Base-by-base conservation (phyloP, 176 grass and related monocot genomes). In the Puya raimondii region DNA sequence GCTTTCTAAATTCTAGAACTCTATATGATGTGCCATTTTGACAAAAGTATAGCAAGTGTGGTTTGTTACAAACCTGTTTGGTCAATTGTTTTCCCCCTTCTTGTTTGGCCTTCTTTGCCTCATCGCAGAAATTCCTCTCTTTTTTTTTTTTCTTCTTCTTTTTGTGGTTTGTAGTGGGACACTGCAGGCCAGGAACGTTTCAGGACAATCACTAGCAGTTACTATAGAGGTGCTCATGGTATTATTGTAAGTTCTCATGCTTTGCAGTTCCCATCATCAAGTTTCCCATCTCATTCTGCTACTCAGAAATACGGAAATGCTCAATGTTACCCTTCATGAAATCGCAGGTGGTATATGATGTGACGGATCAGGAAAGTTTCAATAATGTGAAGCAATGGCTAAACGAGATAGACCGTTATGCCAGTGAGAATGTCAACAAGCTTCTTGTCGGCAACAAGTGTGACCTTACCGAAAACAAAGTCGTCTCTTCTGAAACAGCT, bases 371-470 rank as follows among this genome's bases (percentile, higher is more conserved):
- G 50, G 68, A 70, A 23, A 70, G 68, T 51, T 70, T 70, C 50
- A 70, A 70, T 25, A 74, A 74, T 26, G 72, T 74, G 23, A 74
- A 74, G 58, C 56, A 63, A 16, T 74, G 72, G 72, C 12, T 74
- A 64, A 74, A 74, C 23, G 72, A 74, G 72, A 74, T 74, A 64
- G 72, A 74, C 21, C 27, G 72, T 9, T 74, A 74, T 74, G 72
- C 72, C 23, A 64, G 72, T 64, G 72, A 74, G 15, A 74, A 50
- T 74, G 72, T 74, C 33, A 74, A 74, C 72, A 74, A 74, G 11
- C 72, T 74, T 74, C 72, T 74, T 12, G 72, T 74, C 12, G 72
- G 72, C 11, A 74, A 74, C 58, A 74, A 74, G 72, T 64, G 72
- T 50, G 72, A 74, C 50, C 72, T 74, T 64, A 74, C 72, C 13